Base-by-base conservation (phyloP, 2,329 filamentous ascomycete species). In the Pseudogymnoascus sp. region DNA sequence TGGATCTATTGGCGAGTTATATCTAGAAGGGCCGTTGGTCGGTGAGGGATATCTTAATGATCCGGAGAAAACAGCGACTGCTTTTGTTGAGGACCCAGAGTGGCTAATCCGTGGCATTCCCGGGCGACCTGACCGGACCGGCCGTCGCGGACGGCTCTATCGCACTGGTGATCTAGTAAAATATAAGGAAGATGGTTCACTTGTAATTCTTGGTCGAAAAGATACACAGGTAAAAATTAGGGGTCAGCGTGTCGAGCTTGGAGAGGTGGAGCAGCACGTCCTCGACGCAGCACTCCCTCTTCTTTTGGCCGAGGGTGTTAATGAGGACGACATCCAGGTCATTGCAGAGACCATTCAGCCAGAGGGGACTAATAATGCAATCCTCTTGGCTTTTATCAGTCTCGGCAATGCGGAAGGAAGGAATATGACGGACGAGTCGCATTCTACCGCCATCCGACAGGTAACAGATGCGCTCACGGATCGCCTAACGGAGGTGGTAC, bases 141-240 rank as follows among this genome's bases (percentile, higher is more conserved):
- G 31, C 12, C 31, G 46, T 37, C 33, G n/a, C 4, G 33, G 60
- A 16, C 62, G 61, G 37, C 76, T 87, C 19, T 88, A 88, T 68
- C 79, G 84, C 16, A 86, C 84, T 0, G 84, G 84, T 0, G 84
- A 87, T 65, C 72, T 86, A 0, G 84, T 82, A 0, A 75, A 75
- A 16, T 83, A 85, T 62, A 76, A 82, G 43, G 70, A 74, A 0
- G 78, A 84, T 59, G 80, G 81, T 1, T 70, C 71, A 10, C 79
- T 87, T 46, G 71, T 79, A 12, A 85, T 84, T 65, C 75, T 87
- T 33, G 85, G 86, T 6, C 80, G 87, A 59, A 81, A 81, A 59
- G 87, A 89, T 68, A 82, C 81, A 24, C 86, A 86, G 70, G 82
- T 87, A 62, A 89, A 90, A 38, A 37, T 69, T 14, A 62, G 65